Evolutionary conservation across 2,329 filamentous ascomycete genomes (phyloP), one percentile per base, ranked within the genome.

Genomic region (Beauveria sp.): DNA sequence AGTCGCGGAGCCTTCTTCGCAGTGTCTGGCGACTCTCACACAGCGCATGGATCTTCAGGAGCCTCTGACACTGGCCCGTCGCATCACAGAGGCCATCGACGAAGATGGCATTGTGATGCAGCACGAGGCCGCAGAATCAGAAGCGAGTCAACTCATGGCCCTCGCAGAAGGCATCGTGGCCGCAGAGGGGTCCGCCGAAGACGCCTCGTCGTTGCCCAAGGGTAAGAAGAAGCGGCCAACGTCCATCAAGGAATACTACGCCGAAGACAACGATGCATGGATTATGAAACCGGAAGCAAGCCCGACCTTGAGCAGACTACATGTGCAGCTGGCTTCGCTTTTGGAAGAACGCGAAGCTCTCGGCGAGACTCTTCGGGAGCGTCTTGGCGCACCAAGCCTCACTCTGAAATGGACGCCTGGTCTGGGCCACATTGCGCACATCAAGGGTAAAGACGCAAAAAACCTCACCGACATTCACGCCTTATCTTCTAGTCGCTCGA

Each of bases 341-440:
- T 71, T 80, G 3, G 66, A 77, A 2, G 82, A 89, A 63, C 94
- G 90, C 69, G 67, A 70, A 1, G 64, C 73, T 1, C 78, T 97
- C 4, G 83, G 82, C 10, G 77, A 83, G 20, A 74, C 75, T 5
- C 79, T 97, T 24, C 84, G 86, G 58, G 72, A 81, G 14, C 79
- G 83, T 5, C 79, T 93, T 48, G 73, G 75, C 61, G 85, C 86
- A 12, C 73, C 84, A 6, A 87, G 82, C 62, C 80, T 97, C 48
- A 89, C 86, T 0, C 81, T 99, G 22, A 90, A 88, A 67, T 97
- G 92, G 89, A 91, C 88, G 1, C 89, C 93, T 0, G 88, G 87
- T 16, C 81, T 96, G 2, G 93, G 94, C 9, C 91, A 99, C 71
- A 90, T 96, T 69, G 92, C 90, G 67, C 92, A 97, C 71, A 83